Evolutionary conservation across 2,329 filamentous ascomycete species (phyloP).

Genomic region (Fusarium xylarioides): DNA sequence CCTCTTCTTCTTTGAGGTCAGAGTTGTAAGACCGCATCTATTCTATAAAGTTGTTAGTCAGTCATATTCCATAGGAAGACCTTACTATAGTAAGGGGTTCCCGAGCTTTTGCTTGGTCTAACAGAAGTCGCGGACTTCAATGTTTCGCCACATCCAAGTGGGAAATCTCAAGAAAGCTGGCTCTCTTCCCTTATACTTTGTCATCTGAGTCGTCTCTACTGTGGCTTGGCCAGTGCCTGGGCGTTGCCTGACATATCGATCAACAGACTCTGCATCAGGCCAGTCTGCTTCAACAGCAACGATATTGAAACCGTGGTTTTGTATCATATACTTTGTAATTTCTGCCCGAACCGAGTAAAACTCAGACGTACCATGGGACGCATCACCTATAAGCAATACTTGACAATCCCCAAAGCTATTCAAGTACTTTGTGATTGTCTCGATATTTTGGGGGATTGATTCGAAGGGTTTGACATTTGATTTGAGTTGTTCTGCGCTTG

Average conservation of each 20-base stretch:
- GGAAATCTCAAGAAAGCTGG: conserved; percentile 18
- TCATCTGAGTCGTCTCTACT: conserved; percentile 14
- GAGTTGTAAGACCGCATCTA: conserved; percentile 23
- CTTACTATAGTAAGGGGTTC: too few species aligned
- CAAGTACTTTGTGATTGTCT: conserved; percentile 10
- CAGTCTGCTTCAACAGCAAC: conserved; percentile 26
- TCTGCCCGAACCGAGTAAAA: conserved; percentile 21
- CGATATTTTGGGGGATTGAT: conserved; percentile 1
- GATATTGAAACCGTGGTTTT: conserved; percentile 28
- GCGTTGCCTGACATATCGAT: conserved; percentile 17
- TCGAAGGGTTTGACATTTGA: conserved; percentile 9
- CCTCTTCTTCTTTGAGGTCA: not conserved
- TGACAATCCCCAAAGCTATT: conserved; percentile 22
- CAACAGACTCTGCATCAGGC: conserved; percentile 22
- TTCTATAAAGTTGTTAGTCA: not conserved
- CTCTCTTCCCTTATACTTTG: conserved; percentile 11
- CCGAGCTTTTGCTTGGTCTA: too few species aligned
- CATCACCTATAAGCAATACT: conserved; percentile 18
- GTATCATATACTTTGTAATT: conserved; percentile 28
- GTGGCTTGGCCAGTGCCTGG: conserved; percentile 9
- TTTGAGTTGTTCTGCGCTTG: conserved; percentile 10
- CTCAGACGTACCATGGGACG: conserved; percentile 26
- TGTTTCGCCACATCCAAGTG: conserved; percentile 32
- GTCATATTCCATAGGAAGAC: too few species aligned
- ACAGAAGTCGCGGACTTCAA: conserved; percentile 20